Evolutionary conservation across 805 yeast genomes (phyloP).

Genomic region (Candida anglica): DNA sequence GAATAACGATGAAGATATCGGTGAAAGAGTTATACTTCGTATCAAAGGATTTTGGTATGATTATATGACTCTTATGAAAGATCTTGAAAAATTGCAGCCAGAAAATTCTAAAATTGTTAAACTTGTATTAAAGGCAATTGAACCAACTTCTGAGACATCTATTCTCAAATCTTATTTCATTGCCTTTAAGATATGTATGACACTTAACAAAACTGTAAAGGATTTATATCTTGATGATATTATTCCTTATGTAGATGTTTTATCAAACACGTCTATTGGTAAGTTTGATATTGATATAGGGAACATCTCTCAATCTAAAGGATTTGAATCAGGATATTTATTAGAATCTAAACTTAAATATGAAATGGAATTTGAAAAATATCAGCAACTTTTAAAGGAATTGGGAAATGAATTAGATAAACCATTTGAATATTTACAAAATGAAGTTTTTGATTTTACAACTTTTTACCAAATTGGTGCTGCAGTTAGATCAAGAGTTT

Average conservation of each 20-base stretch:
- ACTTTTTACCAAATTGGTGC: slow-evolving; percentile 27
- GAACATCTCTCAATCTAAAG: neutral
- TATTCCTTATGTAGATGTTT: slow-evolving; percentile 14
- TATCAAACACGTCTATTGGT: slow-evolving; percentile 11
- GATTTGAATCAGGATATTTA: no score
- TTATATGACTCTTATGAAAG: slow-evolving; percentile 13
- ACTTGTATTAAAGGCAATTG: slow-evolving; percentile 15
- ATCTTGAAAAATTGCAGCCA: slow-evolving; percentile 14
- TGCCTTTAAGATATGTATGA: slow-evolving; percentile 14
- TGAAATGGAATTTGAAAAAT: neutral
- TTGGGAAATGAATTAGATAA: neutral
- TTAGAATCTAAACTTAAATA: no score
- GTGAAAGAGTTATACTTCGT: slow-evolving; percentile 8
- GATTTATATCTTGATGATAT: slow-evolving; percentile 3
- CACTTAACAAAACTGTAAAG: slow-evolving; percentile 1
- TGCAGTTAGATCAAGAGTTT: slow-evolving; percentile 54
- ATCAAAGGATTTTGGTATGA: slow-evolving; percentile 14
- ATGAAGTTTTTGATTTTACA: slow-evolving; percentile 12
- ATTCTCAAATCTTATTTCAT: slow-evolving; percentile 21
- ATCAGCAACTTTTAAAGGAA: neutral
- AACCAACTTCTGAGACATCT: slow-evolving; percentile 25
- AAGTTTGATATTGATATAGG: slow-evolving; percentile 4
- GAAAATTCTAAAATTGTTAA: slow-evolving; percentile 8
- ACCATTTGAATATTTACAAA: neutral
- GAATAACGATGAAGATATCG: neutral